Conservation (phyloP, 345 rosid species). For the Lenwebbia sp. region DNA sequence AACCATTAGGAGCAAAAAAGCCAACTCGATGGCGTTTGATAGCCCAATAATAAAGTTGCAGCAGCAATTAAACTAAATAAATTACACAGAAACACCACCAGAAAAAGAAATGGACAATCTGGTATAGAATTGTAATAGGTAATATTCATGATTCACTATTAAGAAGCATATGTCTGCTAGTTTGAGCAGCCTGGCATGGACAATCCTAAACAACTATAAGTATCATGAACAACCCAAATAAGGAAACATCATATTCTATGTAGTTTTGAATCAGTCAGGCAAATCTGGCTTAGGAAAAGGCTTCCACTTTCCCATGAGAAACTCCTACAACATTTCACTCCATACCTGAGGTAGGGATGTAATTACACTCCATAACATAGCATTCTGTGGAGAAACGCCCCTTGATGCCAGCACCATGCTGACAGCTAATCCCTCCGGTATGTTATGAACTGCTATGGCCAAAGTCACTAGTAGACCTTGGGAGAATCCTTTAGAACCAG, state of each 20-base stretch:
- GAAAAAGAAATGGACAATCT: background rate
- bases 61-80: background rate
- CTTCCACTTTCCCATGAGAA: background rate
- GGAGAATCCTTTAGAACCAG: constrained; percentile 90
- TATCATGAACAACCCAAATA: background rate
- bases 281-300: background rate
- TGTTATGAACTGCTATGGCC: constrained; percentile 98
- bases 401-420: constrained; percentile 99
- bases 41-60: background rate
- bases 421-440: constrained; percentile 97
- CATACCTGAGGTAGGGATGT: constrained; percentile 97
- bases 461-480: constrained; percentile 97
- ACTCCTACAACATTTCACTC: background rate
- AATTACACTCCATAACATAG: constrained; percentile 97
- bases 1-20: background rate
- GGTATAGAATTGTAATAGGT: background rate
- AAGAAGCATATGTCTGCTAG: background rate
- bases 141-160: background rate
- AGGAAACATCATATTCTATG: background rate
- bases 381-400: constrained; percentile 98
- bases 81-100: background rate
- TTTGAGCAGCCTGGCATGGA: background rate
- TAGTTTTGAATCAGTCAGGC: background rate
- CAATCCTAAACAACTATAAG: background rate
- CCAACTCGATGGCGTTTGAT: background rate